phyloP scores from a whole-genome alignment of 805 yeast species.

The Komagataella populi region DNA sequence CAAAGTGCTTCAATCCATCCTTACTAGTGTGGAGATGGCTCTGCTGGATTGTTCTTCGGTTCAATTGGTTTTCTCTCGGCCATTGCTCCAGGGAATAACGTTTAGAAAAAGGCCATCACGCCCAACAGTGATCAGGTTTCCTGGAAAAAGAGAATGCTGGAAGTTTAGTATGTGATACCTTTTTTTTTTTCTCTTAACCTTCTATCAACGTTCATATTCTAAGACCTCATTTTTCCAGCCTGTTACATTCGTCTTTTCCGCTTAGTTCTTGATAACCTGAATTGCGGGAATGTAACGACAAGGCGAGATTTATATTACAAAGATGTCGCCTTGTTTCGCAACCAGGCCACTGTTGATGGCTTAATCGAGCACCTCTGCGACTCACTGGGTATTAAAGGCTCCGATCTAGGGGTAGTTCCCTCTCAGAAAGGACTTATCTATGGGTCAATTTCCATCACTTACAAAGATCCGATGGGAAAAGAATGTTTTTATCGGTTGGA shows the following conservation, averaged over 20 bases:
- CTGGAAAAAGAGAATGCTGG: not conserved
- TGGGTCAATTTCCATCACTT: slow-evolving; percentile 18
- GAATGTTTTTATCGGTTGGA: not conserved
- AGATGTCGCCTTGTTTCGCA: slow-evolving; percentile 35
- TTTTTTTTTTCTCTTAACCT: not conserved
- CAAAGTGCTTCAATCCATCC: not conserved
- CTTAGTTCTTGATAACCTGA: slow-evolving; percentile 1
- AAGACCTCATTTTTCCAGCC: not conserved
- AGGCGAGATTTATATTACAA: slow-evolving; percentile 46
- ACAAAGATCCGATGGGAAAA: not conserved
- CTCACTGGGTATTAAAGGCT: slow-evolving; percentile 23
- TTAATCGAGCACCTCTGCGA: slow-evolving; percentile 23
- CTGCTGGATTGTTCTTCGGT: not conserved
- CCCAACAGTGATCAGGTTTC: not conserved
- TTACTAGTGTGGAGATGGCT: not conserved
- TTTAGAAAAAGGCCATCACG: not conserved
- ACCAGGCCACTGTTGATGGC: slow-evolving; percentile 27
- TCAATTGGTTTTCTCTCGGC: not conserved
- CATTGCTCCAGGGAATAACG: not conserved
- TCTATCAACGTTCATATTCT: not conserved
- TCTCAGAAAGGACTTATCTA: slow-evolving; percentile 44
- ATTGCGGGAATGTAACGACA: slow-evolving; percentile 17
- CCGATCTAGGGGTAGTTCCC: slow-evolving; percentile 29
- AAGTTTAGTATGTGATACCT: not conserved
- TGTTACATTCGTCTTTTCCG: slow-evolving; percentile 3